Base-by-base conservation (phyloP, 2,329 filamentous ascomycete species). In the Capronia epimyces region DNA sequence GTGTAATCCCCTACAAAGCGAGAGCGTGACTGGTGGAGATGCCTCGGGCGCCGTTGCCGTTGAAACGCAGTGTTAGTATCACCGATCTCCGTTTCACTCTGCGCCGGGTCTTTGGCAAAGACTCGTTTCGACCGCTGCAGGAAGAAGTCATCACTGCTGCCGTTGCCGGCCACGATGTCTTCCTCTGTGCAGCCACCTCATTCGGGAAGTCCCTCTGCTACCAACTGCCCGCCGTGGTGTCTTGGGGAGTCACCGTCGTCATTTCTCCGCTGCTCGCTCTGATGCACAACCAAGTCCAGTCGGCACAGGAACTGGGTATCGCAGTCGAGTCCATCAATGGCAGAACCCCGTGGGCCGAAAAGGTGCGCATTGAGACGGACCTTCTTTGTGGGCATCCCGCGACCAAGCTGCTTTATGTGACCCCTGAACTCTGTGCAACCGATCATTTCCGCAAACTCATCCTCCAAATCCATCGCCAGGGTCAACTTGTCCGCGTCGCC, bases 191-290 rank as follows among this genome's bases (percentile, higher is more conserved):
- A 18, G 73, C 73, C 2, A 76, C 73, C 3, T 75, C 73, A 0
- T 96, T 96, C 67, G 91, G 90, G 36, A 96, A 96, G 69, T 94
- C 88, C 64, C 69, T 96, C 46, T 96, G 91, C 71, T 96, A 91
- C 65, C 90, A 96, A 66, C 76, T 96, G 1, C 90, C 90, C 7
- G 90, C 90, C 20, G 83, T 96, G 25, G 83, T 95, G 50, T 86
- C 91, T 63, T 81, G 84, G 67, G 91, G 91, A 58, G 86, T 95
- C 58, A 95, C 89, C 0, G 84, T 97, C 52, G 90, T 96, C 27
- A 79, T 97, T 32, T 95, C 89, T 25, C 91, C 90, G 3, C 75
- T 96, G 31, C 75, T 96, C 34, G 90, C 89, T 59, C 76, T 96
- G 49, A 96, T 96, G 89, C 89, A 90, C 69, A 95, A 97, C 64